Evolutionary conservation across 805 yeast genomes (phyloP).

Genomic region (Teunomyces panamensis): DNA sequence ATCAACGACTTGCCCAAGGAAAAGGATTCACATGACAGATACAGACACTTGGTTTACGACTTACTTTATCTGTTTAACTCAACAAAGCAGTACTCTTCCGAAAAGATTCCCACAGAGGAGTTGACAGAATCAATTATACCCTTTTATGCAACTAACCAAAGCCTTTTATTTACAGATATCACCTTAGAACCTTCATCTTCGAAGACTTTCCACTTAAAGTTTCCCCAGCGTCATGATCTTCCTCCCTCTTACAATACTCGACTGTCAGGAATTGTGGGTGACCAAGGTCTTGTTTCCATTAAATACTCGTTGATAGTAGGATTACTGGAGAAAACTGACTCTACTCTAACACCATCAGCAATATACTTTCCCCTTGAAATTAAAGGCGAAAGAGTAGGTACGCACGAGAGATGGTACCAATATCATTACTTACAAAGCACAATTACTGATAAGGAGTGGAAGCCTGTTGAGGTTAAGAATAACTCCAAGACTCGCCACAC

Average conservation of each 20-base stretch:
- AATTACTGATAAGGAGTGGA: slow-evolving; percentile 29
- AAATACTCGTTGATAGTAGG: slow-evolving; percentile 37
- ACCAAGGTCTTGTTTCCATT: slow-evolving; percentile 38
- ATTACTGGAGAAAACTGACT: slow-evolving; percentile 16
- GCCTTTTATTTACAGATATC: slow-evolving; percentile 34
- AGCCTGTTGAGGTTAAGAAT: slow-evolving; percentile 8
- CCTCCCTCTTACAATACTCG: slow-evolving; percentile 42
- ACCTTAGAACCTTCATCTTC: slow-evolving; percentile 15
- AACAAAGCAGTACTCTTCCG: slow-evolving; percentile 18
- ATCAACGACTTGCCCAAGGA: slow-evolving; percentile 29
- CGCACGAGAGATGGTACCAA: slow-evolving; percentile 26
- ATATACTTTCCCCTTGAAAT: slow-evolving; percentile 37
- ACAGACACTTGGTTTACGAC: slow-evolving; percentile 32
- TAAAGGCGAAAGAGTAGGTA: slow-evolving; percentile 22
- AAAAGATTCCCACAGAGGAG: slow-evolving; percentile 12
- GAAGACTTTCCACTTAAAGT: slow-evolving; percentile 19
- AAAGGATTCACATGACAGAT: slow-evolving; percentile 14
- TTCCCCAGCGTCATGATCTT: slow-evolving; percentile 19
- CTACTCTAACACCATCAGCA: slow-evolving; percentile 16
- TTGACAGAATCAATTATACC: slow-evolving; percentile 34
- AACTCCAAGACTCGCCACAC: neutral
- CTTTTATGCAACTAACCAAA: slow-evolving; percentile 39
- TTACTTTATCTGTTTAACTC: slow-evolving; percentile 24
- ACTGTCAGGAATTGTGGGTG: slow-evolving; percentile 40
- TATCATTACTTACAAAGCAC: slow-evolving; percentile 24